Evolutionary conservation across 1,284 basidiomycete species (phyloP).

Genomic region (Tylopilus sp.): DNA sequence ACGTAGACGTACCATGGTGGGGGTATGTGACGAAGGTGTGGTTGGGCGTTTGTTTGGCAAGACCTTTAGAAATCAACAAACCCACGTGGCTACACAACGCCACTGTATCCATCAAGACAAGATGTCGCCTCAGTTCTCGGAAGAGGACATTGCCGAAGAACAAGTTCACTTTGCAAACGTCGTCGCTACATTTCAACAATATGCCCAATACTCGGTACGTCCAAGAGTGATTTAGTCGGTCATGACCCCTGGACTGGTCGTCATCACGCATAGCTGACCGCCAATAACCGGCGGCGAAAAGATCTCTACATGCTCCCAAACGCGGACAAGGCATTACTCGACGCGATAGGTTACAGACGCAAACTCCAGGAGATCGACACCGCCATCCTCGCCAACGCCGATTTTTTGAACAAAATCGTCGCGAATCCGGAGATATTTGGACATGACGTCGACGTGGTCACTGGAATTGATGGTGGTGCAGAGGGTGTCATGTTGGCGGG

Average conservation of each 20-base stretch:
- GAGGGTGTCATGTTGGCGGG: not conserved
- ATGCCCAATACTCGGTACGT: conserved; percentile 60
- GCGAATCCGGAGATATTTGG: conserved; percentile 75
- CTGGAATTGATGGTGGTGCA: conserved; percentile 15
- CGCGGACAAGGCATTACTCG: conserved; percentile 61
- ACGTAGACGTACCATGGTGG: conserved; percentile 17
- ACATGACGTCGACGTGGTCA: conserved; percentile 43
- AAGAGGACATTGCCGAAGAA: conserved; percentile 51
- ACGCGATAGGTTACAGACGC: conserved; percentile 60
- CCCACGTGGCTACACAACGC: conserved; percentile 14
- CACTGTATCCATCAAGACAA: not conserved
- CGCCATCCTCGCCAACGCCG: conserved; percentile 68
- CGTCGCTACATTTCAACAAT: conserved; percentile 63
- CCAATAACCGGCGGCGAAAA: conserved; percentile 73
- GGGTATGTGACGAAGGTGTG: conserved; percentile 5
- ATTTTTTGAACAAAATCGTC: conserved; percentile 65
- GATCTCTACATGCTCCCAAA: conserved; percentile 63
- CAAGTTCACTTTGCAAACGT: conserved; percentile 66
- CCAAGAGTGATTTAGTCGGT: not conserved
- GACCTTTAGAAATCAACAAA: conserved; percentile 28
- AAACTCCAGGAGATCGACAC: conserved; percentile 67
- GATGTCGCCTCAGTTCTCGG: conserved; percentile 33
- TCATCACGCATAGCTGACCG: conserved; percentile 51
- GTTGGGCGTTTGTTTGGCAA: conserved; percentile 26
- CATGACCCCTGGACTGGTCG: not conserved